Evolutionary conservation across 2,329 filamentous ascomycete genomes (phyloP), one percentile per base, ranked within the genome.

Genomic region (Incumbomyces delicatus): DNA sequence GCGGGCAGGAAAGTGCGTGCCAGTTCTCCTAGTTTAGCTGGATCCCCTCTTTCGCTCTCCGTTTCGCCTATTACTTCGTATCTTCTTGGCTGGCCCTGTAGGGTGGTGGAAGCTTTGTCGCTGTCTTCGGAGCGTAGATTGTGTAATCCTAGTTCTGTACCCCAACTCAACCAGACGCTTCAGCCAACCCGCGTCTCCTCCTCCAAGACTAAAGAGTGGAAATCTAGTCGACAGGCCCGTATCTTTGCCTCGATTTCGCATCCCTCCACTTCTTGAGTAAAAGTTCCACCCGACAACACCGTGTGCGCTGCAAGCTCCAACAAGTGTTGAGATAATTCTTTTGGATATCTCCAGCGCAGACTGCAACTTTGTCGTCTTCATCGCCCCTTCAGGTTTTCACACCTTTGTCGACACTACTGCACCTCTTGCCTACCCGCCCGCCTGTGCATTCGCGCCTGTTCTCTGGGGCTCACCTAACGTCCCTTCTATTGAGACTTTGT

Each of bases 361-460:
- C 40, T 20, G 40, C 40, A 32, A 32, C 29, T 45, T 31, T 37
- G 42, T 38, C 14, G 33, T 38, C 22, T 34, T 45, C 34, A 35
- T 38, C 22, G 42, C 42, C 44, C 44, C 11, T 34, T 46, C 44
- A 31, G 27, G 22, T 34, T 40, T 41, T 46, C 44, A 46, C 36
- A 40, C 44, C 36, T 46, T 46, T 38, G 16, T 38, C 27, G 42
- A 45, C 42, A 45, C 42, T 45, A 45, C 42, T 45, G 42, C 42
- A 45, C 16, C 42, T 45, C 42, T 45, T 45, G 33, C 42, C 42
- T 45, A 45, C 42, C 42, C 42, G 42, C 42, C 42, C 42, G 41
- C 33, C 27, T 44, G 33, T 45, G 42, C 42, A 45, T 38, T 29
- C 38, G 42, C 42, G 42, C 34, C 22, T 45, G 16, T 20, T 22